Conservation (phyloP, 2,329 filamentous ascomycete genomes). For the Fusarium compactum region DNA sequence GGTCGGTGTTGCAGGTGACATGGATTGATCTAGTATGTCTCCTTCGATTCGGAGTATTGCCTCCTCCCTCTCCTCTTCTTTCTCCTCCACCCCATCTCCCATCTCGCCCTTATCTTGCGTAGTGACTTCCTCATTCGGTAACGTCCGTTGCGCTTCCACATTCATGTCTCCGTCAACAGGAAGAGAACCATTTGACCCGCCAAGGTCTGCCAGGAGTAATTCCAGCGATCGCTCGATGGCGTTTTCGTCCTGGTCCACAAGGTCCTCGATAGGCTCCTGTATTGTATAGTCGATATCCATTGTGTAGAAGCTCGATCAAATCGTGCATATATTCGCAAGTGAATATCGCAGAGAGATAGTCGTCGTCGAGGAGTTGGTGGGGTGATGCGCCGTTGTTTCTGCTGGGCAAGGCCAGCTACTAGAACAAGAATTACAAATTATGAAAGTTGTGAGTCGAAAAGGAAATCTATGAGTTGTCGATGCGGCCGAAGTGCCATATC, state of each 20-base stretch:
- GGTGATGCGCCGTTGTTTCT: neutral
- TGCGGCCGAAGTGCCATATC: slow-evolving; percentile 10
- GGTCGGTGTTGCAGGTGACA: neutral
- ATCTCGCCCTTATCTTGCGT: neutral
- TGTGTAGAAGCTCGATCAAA: slow-evolving; percentile 6
- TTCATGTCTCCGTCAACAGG: neutral
- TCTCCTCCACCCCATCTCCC: neutral
- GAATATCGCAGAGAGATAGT: neutral
- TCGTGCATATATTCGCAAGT: slow-evolving; percentile 3
- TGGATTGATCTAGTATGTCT: neutral
- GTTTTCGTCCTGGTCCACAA: slow-evolving; percentile 1
- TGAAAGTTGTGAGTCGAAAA: neutral
- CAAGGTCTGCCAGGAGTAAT: slow-evolving; percentile 13
- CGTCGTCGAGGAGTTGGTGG: slow-evolving; percentile 16
- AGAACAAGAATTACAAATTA: neutral
- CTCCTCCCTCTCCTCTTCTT: neutral
- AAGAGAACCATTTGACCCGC: neutral
- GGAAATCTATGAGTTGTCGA: neutral
- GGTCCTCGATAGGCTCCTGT: slow-evolving; percentile 14
- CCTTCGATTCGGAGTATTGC: neutral
- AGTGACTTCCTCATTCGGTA: neutral
- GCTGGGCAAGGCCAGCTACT: neutral
- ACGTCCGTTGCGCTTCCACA: neutral
- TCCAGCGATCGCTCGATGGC: slow-evolving; percentile 24
- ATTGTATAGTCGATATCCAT: slow-evolving; percentile 35